Evolutionary conservation across 2,329 filamentous ascomycete genomes (phyloP).

Genomic region (Cladobotryum protrusum): DNA sequence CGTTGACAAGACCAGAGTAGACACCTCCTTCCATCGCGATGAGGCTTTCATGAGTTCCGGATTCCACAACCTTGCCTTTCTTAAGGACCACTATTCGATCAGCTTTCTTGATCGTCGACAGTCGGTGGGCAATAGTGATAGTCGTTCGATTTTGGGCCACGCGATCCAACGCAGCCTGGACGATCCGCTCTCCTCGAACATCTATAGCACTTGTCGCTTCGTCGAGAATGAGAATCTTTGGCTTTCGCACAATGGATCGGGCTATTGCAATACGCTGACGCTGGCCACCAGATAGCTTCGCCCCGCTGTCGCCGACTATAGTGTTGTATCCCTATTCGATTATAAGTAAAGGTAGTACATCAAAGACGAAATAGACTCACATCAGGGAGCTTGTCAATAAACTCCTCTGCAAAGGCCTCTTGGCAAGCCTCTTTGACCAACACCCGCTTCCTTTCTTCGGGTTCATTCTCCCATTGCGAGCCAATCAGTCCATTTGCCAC

Average conservation of each 20-base stretch:
- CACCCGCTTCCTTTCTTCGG: conserved; percentile 60
- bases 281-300: conserved; percentile 87
- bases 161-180: conserved; percentile 85
- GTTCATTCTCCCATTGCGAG: conserved; percentile 62
- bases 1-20: conserved; percentile 81
- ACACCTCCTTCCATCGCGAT: conserved; percentile 58
- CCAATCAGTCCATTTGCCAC: conserved; percentile 86
- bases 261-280: conserved; percentile 97
- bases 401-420: conserved; percentile 92
- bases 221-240: conserved; percentile 86
- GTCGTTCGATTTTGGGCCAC: conserved; percentile 85
- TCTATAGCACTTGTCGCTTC: conserved; percentile 93
- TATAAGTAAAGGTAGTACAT: too few relatives aligned
- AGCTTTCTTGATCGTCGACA: conserved; percentile 89
- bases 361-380: conserved; percentile 58
- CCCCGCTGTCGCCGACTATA: conserved; percentile 87
- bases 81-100: conserved; percentile 96
- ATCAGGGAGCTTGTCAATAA: conserved; percentile 76
- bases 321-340: conserved; percentile 65
- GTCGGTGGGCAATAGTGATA: conserved; percentile 89
- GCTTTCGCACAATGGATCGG: conserved; percentile 81
- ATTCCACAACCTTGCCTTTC: conserved; percentile 79
- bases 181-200: conserved; percentile 88
- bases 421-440: conserved; percentile 75
- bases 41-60: conserved; percentile 79